These are phyloP conservation scores for Kodamaea hsintzibuensis DNA, from an alignment of 805 yeast genomes.

Conservation along the genomic window DNA sequence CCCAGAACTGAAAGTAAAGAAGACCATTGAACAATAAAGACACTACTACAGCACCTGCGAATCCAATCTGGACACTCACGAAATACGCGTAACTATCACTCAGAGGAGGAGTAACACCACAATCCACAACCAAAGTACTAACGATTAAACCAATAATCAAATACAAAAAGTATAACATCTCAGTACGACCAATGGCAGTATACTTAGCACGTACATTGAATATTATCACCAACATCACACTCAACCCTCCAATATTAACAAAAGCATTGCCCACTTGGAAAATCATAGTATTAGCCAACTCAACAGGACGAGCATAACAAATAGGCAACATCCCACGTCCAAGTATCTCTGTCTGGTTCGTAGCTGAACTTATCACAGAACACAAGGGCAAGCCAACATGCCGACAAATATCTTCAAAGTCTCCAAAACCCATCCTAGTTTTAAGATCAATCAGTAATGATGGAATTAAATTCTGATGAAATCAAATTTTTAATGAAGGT, in stretches of 20 bases:
- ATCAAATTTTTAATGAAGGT: background rate
- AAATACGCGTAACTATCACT: slow-evolving; percentile 74
- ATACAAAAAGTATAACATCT: slow-evolving; percentile 75
- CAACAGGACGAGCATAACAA: slow-evolving; percentile 86
- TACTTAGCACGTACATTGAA: slow-evolving; percentile 80
- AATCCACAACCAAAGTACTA: slow-evolving; percentile 75
- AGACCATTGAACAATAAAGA: slow-evolving; percentile 72
- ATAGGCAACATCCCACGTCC: slow-evolving; percentile 66
- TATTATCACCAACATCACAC: slow-evolving; percentile 65
- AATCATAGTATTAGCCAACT: slow-evolving; percentile 86
- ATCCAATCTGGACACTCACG: slow-evolving; percentile 77
- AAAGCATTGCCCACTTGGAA: slow-evolving; percentile 88
- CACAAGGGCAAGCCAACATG: slow-evolving; percentile 79
- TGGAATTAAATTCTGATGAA: background rate
- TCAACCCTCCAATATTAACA: slow-evolving; percentile 73
- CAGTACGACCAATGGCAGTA: slow-evolving; percentile 92
- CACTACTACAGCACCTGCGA: slow-evolving; percentile 71
- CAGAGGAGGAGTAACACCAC: slow-evolving; percentile 91
- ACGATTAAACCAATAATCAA: slow-evolving; percentile 57
- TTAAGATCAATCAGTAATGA: background rate
- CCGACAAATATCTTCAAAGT: slow-evolving; percentile 61
- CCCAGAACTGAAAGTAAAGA: slow-evolving; percentile 88
- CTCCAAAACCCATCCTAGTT: slow-evolving; percentile 61
- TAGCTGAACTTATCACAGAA: slow-evolving; percentile 61
- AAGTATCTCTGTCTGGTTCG: slow-evolving; percentile 19